These are phyloP conservation scores for Clavispora vitiphila DNA, from an alignment of 805 yeast genomes.

Conservation along the genomic window DNA sequence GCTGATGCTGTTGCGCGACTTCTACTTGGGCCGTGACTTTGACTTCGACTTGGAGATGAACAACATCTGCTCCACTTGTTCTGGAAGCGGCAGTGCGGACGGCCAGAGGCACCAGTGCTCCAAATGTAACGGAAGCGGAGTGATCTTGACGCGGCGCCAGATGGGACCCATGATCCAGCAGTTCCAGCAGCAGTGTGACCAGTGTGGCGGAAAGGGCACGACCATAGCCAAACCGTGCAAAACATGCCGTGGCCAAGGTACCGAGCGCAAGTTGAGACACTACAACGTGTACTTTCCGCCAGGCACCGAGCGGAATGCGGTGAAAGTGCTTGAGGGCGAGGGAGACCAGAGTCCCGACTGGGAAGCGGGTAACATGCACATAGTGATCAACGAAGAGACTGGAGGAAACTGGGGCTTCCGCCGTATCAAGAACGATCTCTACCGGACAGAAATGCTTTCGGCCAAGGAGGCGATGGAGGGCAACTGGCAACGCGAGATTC, in stretches of 20 bases:
- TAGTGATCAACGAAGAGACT: conserved; percentile 55
- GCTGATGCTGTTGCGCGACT: conserved; percentile 55
- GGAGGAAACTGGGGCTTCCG: conserved; percentile 74
- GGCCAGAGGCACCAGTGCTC: conserved; percentile 62
- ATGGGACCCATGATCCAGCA: conserved; percentile 89
- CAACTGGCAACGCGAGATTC: conserved; percentile 70
- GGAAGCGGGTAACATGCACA: conserved; percentile 72
- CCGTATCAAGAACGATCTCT: conserved; percentile 68
- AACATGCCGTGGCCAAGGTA: conserved; percentile 67
- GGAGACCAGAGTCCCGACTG: conserved; percentile 82
- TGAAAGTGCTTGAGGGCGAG: conserved; percentile 61
- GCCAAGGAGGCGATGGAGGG: conserved; percentile 71
- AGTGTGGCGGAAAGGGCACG: conserved; percentile 76
- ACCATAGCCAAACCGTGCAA: conserved; percentile 60
- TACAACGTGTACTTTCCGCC: conserved; percentile 61
- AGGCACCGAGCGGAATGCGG: conserved; percentile 62
- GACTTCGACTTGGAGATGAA: conserved; percentile 65
- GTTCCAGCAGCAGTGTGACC: conserved; percentile 72
- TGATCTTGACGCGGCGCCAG: conserved; percentile 59
- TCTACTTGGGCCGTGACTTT: conserved; percentile 62
- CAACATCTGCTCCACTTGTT: conserved; percentile 70
- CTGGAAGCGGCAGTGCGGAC: conserved; percentile 83
- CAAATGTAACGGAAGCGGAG: conserved; percentile 74
- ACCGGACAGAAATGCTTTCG: conserved; percentile 74
- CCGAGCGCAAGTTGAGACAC: conserved; percentile 48